Base-by-base conservation (phyloP, 768 basidiomycete genomes). In the Suillus spraguei region DNA sequence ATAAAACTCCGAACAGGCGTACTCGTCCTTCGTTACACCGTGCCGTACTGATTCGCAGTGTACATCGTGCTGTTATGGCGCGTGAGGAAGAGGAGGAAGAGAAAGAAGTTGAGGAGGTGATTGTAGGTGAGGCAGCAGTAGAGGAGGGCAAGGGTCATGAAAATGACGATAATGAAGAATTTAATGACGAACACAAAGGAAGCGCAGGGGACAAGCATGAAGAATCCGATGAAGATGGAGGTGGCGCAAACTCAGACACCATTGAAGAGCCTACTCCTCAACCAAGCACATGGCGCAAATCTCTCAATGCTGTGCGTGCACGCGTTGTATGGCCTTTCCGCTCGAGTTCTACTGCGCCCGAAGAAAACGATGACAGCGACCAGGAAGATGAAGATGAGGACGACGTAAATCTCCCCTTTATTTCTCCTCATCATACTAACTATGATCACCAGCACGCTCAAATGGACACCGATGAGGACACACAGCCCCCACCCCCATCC, bases 31-130 rank as follows among this genome's bases (percentile, higher is more conserved):
- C 85, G 3, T 75, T 92, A 2, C 89, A 92, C 67, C 84, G 85
- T 14, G 87, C 87, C 0, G 90, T 92, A 2, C 77, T 92, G 11
- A 85, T 92, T 14, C 82, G 88, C 11, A 88, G 87, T 44, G 88
- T 88, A 0, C 89, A 91, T 68, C 80, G 88, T 16, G 84, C 85
- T 0, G 82, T 85, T 0, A 61, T 85, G 67, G 77, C 79, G 44
- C 78, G 81, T 5, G 87, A 85, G 67, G 79, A 77, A 60, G 85
- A 87, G 63, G 73, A 68, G 39, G 81, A 84, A 61, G 82, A 85
- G 62, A 80, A 84, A 52, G 80, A 79, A 54, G 78, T 82, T 60
- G 83, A 86, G 41, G 72, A 76, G 52, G 79, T 79, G 47, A 81
- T 86, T 59, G 84, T 86, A 63, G 79, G 84, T 71, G 87, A 86